Base-by-base conservation (phyloP, 257 asterid species). In the Striga asiatica region DNA sequence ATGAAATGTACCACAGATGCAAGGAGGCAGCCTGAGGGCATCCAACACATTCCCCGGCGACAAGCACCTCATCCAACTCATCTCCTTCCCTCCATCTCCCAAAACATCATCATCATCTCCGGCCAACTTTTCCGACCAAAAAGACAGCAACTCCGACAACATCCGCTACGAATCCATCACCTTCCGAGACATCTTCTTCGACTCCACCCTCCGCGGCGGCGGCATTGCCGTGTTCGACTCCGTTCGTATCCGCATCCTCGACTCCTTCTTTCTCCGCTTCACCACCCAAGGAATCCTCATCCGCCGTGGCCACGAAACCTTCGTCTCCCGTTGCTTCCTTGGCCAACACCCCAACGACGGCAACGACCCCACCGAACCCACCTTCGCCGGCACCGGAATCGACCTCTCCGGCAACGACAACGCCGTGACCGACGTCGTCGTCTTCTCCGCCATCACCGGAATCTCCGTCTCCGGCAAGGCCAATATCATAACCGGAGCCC, bases 341-440 rank as follows among this genome's bases (percentile, higher is more conserved):
- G 88, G 93, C 3, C 88, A 77, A 67, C 93, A 80, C 60, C 67
- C 80, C 0, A 79, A 85, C 0, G 56, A 71, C 37, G 93, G 93
- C 0, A 88, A 85, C 1, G 88, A 78, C 47, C 27, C 27, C 2
- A 69, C 18, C 1, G 88, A 83, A 54, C 60, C 27, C 39, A 38
- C 20, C 34, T 83, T 60, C 34, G 49, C 78, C 0, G 93, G 78
- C 39, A 75, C 68, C 0, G 88, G 75, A 0, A 78, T 83, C 2
- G 83, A 80, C 53, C 62, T 83, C 5, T 80, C 76, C 45, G 80
- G 93, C 69, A 80, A 73, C 0, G 88, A 83, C 54, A 83, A 83
- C 10, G 74, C 72, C 0, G 64, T 80, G 11, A 80, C 78, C 2
- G 82, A 80, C 34, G 85, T 76, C 1, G 81, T 68, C 0, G 70